Evolutionary conservation across 2,329 filamentous ascomycete species (phyloP).

Genomic region (Tolypocladium tropicale): DNA sequence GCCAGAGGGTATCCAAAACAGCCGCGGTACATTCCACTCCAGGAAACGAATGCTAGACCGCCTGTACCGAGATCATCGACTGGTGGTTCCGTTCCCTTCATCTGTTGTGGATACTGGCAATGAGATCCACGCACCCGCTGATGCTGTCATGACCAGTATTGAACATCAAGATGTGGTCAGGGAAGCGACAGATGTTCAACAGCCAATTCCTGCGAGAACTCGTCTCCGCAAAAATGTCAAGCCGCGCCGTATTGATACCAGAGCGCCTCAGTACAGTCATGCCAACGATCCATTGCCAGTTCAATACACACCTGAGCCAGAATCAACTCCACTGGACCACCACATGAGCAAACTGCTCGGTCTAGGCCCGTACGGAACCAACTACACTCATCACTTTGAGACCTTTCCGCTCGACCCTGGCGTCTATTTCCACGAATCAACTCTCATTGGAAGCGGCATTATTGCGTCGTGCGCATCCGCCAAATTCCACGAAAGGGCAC

Average conservation of each 20-base stretch:
- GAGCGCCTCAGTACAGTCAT: conserved; percentile 41
- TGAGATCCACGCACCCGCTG: no score
- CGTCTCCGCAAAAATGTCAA: conserved; percentile 32
- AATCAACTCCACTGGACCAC: conserved; percentile 4
- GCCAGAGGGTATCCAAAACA: conserved; percentile 23
- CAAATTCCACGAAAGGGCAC: conserved; percentile 16
- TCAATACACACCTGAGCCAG: conserved; percentile 3
- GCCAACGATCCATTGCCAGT: conserved; percentile 40
- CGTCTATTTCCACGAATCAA: conserved; percentile 50
- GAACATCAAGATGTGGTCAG: not conserved
- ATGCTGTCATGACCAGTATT: not conserved
- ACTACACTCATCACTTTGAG: conserved; percentile 54
- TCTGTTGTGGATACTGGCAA: not conserved
- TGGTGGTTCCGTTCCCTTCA: not conserved
- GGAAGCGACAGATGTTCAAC: no score
- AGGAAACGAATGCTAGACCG: conserved; percentile 46
- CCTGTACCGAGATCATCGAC: conserved; percentile 32
- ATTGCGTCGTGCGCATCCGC: conserved; percentile 28
- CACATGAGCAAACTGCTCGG: conserved; percentile 31
- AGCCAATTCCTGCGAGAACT: conserved; percentile 1
- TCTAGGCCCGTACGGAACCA: conserved; percentile 49
- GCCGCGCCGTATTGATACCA: conserved; percentile 36
- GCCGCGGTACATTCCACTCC: conserved; percentile 31
- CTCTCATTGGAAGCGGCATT: conserved; percentile 45
- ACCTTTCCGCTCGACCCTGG: conserved; percentile 45